These are phyloP conservation scores for Fusarium sulawesiense DNA, from an alignment of 2,329 filamentous ascomycete genomes.

Conservation along the genomic window DNA sequence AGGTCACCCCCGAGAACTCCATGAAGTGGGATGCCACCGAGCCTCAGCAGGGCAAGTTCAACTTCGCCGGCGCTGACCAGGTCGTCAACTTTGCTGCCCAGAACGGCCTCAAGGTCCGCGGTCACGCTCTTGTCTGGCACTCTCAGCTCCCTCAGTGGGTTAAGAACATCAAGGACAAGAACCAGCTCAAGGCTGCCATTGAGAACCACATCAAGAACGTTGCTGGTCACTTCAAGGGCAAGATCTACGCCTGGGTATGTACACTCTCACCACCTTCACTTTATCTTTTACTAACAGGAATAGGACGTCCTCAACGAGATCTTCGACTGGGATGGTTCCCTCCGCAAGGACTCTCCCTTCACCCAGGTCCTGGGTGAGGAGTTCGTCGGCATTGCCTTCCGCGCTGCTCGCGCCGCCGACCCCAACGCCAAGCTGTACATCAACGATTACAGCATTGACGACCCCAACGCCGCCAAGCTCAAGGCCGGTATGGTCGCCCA, in stretches of 20 bases:
- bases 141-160: constrained; percentile 72
- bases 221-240: constrained; percentile 70
- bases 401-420: constrained; percentile 74
- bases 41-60: constrained; percentile 61
- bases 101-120: constrained; percentile 67
- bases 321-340: constrained; percentile 69
- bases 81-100: constrained; percentile 67
- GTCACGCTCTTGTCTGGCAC: constrained; percentile 76
- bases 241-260: constrained; percentile 55
- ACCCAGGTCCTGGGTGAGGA: constrained; percentile 75
- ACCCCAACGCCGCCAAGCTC: constrained; percentile 70
- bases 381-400: constrained; percentile 77
- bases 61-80: constrained; percentile 67
- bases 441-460: constrained; percentile 79
- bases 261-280: fast-evolving
- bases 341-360: constrained; percentile 70
- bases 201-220: constrained; percentile 69
- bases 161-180: constrained; percentile 62
- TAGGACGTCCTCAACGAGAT: constrained; percentile 73
- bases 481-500: constrained; percentile 62
- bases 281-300: constrained; percentile 39
- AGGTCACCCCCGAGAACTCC: constrained; percentile 75
- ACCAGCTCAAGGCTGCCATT: constrained; percentile 65
- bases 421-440: constrained; percentile 78
- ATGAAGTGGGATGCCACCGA: constrained; percentile 72